Base-by-base conservation (phyloP, 1,284 basidiomycete species). In the Heterobasidion annosum region DNA sequence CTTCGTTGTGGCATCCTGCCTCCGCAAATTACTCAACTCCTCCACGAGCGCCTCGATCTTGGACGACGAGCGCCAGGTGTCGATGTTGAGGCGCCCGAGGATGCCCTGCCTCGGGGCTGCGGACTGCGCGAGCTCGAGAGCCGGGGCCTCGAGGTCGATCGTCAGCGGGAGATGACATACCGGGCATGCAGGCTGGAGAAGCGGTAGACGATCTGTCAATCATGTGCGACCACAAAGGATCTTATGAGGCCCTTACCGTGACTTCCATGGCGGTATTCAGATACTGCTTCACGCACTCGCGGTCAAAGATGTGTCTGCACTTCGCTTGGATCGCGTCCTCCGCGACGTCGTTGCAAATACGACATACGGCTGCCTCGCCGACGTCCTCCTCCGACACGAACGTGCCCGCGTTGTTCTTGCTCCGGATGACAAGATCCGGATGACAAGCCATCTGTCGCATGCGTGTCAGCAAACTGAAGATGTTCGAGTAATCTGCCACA, bases 11-110 rank as follows among this genome's bases (percentile, higher is more conserved):
- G 87, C 81, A 68, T 98, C 93, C 65, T 95, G 82, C 57, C 78
- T 71, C 25, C 93, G 78, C 46, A 97, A 76, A 67, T 90, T 91
- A 65, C 81, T 86, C 51, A 99, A 73, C 71, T 99, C 96, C 68
- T 99, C 97, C 1, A 99, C 78, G 0, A 99, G 77, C 1, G 97
- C 96, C 67, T 99, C 97, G 52, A 99, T 93, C 76, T 99, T 99
- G 9, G 94, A 90, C 37, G 92, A 95, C 3, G 93, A 97, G 46
- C 92, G 82, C 93, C 94, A 98, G 57, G 85, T 82, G 62, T 91
- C 83, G 46, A 98, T 74, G 65, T 98, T 85, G 16, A 99, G 77
- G 5, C 95, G 82, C 35, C 92, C 90, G 4, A 99, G 80, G 55
- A 99, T 98, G 43, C 97, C 97, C 68, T 99, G 96, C 37, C 93